Conservation (phyloP, 345 rosid species). For the Erodium maritimum region DNA sequence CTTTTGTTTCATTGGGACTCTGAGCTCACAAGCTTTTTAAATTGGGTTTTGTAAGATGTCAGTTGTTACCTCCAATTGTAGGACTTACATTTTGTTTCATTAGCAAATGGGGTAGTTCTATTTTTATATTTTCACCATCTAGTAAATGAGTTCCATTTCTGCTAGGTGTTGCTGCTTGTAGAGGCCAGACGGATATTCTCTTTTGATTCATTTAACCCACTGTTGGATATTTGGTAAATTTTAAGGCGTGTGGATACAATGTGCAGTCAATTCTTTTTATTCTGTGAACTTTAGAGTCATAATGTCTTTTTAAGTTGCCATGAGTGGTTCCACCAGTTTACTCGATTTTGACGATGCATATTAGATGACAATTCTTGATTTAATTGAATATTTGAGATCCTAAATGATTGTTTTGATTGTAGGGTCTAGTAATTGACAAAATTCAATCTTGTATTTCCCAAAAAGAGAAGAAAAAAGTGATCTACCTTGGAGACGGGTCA, state of each 20-base stretch:
- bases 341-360: neutral
- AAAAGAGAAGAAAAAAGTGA: conserved; percentile 20
- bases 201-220: neutral
- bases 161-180: neutral
- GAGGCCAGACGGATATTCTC: neutral
- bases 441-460: conserved; percentile 22
- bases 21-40: neutral
- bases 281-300: neutral
- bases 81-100: neutral
- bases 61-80: neutral
- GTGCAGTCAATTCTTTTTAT: neutral
- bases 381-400: neutral
- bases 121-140: neutral
- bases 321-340: neutral
- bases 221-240: too few species aligned
- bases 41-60: neutral
- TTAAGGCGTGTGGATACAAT: too few species aligned
- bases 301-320: neutral
- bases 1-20: neutral
- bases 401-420: conserved; percentile 6
- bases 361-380: neutral
- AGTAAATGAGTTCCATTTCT: neutral
- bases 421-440: conserved; percentile 60
- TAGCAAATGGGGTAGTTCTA: neutral
- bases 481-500: conserved; percentile 82